Evolutionary conservation across 306 rosid species (phyloP).

Genomic region (Cucumis cinereus): DNA sequence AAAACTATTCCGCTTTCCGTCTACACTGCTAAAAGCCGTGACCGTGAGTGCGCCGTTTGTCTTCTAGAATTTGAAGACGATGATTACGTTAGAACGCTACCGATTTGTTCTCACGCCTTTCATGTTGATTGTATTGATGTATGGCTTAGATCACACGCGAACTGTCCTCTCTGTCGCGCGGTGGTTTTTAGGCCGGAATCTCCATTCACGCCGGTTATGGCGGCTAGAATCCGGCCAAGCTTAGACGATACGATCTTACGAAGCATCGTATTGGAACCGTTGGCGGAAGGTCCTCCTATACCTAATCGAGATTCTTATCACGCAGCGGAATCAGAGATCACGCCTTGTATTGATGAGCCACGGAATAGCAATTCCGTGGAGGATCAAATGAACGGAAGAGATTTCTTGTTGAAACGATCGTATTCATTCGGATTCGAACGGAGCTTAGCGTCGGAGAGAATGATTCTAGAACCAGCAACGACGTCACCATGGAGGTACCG

Average conservation of each 20-base stretch:
- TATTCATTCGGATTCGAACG: conserved; percentile 88
- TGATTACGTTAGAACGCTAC: conserved; percentile 73
- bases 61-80: conserved; percentile 65
- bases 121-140: conserved; percentile 85
- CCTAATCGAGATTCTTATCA: not conserved
- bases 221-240: conserved; percentile 72
- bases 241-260: conserved; percentile 52
- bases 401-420: conserved; percentile 63
- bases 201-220: conserved; percentile 79
- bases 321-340: conserved; percentile 39
- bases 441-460: conserved; percentile 55
- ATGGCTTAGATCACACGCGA: conserved; percentile 92
- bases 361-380: conserved; percentile 34
- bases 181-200: conserved; percentile 63
- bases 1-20: conserved; percentile 82
- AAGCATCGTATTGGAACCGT: conserved; percentile 34
- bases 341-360: conserved; percentile 51
- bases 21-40: conserved; percentile 43
- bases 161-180: conserved; percentile 93
- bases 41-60: conserved; percentile 88
- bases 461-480: conserved; percentile 59
- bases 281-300: conserved; percentile 19
- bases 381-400: conserved; percentile 35
- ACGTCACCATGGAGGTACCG: conserved; percentile 74
- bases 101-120: conserved; percentile 73